Conservation (phyloP, 345 rosid species). For the Raphanus sativus region DNA sequence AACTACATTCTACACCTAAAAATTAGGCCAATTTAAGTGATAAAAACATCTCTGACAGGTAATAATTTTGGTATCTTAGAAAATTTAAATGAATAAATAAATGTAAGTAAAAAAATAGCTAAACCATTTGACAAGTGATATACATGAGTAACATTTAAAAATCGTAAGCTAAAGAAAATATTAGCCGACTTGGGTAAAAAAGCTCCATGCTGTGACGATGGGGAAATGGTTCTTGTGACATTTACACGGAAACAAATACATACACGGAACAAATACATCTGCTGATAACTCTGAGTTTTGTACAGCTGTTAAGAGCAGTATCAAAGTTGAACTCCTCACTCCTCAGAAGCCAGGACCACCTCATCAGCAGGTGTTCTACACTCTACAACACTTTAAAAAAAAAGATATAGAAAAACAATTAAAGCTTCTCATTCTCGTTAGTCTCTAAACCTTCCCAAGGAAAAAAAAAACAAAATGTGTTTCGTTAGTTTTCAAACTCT, state of each 20-base stretch:
- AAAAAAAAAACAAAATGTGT: no score
- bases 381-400: background rate
- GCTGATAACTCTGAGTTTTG: background rate
- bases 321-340: constrained; percentile 8
- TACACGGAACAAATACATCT: no score
- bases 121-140: background rate
- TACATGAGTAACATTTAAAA: background rate
- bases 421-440: no score
- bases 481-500: no score
- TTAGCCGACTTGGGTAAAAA: background rate
- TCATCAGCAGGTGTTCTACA: background rate
- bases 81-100: no score
- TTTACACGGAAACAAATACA: background rate
- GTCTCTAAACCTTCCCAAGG: no score
- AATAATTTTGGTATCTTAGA: background rate
- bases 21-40: no score
- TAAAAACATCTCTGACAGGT: background rate
- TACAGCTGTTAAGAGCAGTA: background rate
- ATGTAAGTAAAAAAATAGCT: background rate
- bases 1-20: background rate
- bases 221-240: background rate
- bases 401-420: background rate
- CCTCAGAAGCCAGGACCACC: background rate
- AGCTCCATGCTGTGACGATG: background rate
- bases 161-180: background rate